Percentiles rank a stretch among this genome's conserved stretches.
phyloP scores from a whole-genome alignment of 2,329 filamentous ascomycete species.

The Cladosporium cucumerinum region DNA sequence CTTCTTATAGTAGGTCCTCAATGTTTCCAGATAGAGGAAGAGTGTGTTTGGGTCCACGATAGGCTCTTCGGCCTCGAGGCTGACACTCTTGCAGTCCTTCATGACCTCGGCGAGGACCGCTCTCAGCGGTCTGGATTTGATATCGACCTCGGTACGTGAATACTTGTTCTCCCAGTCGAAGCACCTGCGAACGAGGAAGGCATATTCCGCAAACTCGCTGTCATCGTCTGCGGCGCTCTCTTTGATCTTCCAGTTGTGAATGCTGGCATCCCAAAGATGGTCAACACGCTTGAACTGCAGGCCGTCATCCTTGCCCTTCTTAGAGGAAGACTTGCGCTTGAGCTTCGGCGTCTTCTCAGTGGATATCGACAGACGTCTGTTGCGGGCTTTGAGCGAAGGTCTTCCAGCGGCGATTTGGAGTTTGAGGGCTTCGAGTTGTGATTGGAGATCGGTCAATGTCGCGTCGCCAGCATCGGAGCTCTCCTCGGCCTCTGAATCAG shows the following conservation, averaged over 20 bases:
- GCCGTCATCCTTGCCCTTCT: constrained; percentile 10
- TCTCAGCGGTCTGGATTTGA: constrained; percentile 77
- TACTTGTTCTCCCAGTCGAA: constrained; percentile 86
- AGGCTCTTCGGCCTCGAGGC: constrained; percentile 75
- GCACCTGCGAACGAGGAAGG: constrained; percentile 77
- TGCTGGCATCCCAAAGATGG: constrained; percentile 55
- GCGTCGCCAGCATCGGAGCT: neutral
- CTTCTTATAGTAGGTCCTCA: constrained; percentile 60
- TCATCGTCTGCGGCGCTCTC: constrained; percentile 63
- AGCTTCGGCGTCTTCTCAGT: neutral
- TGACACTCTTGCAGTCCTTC: constrained; percentile 73
- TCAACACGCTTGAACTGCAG: constrained; percentile 64
- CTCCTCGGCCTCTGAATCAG: neutral
- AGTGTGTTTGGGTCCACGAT: constrained; percentile 52
- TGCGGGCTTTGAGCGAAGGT: neutral
- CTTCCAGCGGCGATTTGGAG: neutral
- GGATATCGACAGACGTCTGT: neutral
- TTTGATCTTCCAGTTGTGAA: constrained; percentile 65
- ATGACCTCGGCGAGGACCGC: constrained; percentile 69
- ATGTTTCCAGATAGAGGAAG: constrained; percentile 69
- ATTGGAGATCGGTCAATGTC: neutral
- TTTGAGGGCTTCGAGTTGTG: constrained; percentile 11
- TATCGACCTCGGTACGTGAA: constrained; percentile 69
- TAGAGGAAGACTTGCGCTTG: constrained; percentile 8
- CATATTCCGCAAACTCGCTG: constrained; percentile 70